Percentiles rank a stretch among this genome's conserved stretches.
Evolutionary conservation across 768 basidiomycete genomes (phyloP).

Genomic region (Leccinum variicolor): DNA sequence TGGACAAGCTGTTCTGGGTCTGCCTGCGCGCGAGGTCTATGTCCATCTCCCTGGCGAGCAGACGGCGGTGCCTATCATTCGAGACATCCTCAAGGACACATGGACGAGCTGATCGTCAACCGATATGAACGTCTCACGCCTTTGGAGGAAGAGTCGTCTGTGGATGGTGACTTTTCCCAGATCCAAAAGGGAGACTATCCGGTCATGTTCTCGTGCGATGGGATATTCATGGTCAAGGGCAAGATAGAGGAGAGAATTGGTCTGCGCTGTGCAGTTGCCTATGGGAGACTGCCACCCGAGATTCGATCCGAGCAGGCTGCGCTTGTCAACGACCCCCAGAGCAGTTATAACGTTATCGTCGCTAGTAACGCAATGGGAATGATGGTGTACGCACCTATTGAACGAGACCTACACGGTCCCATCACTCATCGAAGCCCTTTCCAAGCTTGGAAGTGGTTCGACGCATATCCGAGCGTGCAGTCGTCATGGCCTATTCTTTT

Average conservation of each 20-base stretch:
- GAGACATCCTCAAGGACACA: conserved; percentile 62
- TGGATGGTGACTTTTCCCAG: conserved; percentile 53
- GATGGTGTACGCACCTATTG: conserved; percentile 69
- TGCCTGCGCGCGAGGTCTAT: too few species aligned
- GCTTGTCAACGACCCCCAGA: conserved; percentile 82
- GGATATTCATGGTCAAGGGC: too few species aligned
- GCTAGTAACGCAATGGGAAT: conserved; percentile 96
- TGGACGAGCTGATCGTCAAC: conserved; percentile 76
- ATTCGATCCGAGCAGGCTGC: conserved; percentile 88
- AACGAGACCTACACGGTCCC: background rate
- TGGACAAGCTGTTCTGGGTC: too few species aligned
- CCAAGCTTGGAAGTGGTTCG: too few species aligned
- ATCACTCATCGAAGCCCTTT: background rate
- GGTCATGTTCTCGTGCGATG: too few species aligned
- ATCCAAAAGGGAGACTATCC: too few species aligned
- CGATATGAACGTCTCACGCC: conserved; percentile 90
- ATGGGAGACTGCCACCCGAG: conserved; percentile 91
- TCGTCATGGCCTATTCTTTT: too few species aligned
- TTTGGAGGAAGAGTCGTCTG: conserved; percentile 55
- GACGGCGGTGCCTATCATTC: conserved; percentile 50
- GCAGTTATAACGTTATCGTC: conserved; percentile 83
- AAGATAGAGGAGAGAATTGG: too few species aligned
- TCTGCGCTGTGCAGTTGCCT: conserved; percentile 51
- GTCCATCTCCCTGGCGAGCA: too few species aligned
- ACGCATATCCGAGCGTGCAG: too few species aligned